phyloP scores from a whole-genome alignment of 2,329 filamentous ascomycete species.

The Ophiobolus disseminans region DNA sequence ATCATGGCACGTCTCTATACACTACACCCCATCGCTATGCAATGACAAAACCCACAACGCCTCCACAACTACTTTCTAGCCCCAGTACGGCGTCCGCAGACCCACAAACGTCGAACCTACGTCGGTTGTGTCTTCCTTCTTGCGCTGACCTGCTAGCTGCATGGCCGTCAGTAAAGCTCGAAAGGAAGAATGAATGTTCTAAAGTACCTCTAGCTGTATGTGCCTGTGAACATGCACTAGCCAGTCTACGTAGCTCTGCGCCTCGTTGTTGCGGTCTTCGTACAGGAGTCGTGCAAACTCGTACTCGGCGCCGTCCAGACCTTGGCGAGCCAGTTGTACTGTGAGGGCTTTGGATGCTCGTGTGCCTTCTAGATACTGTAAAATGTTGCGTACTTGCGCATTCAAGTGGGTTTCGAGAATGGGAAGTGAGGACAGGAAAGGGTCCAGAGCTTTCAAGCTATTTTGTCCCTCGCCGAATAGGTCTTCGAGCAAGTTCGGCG shows the following conservation, averaged over 20 bases:
- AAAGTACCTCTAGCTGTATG: conserved; percentile 78
- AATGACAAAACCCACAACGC: conserved; percentile 24
- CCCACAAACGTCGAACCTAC: conserved; percentile 47
- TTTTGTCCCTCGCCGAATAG: conserved; percentile 81
- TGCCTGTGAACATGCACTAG: conserved; percentile 92
- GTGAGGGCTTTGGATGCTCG: conserved; percentile 87
- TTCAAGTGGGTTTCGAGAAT: conserved; percentile 91
- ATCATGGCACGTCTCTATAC: conserved; percentile 12
- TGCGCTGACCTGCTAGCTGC: conserved; percentile 70
- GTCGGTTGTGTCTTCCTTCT: conserved; percentile 66
- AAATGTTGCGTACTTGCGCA: conserved; percentile 90
- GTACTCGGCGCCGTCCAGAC: conserved; percentile 92
- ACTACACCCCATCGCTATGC: conserved; percentile 34
- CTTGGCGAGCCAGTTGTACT: conserved; percentile 89
- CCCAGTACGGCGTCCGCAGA: conserved; percentile 51
- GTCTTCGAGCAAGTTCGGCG: conserved; percentile 87
- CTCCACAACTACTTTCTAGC: conserved; percentile 23
- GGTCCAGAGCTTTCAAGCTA: conserved; percentile 77
- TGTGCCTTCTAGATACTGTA: conserved; percentile 82
- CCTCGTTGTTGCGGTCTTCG: conserved; percentile 96
- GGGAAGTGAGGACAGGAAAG: conserved; percentile 80
- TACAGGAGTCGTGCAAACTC: conserved; percentile 92
- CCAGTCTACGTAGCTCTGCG: conserved; percentile 98
- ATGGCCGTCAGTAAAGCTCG: conserved; percentile 14
- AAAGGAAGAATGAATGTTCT: not conserved